Evolutionary conservation across 495 filamentous ascomycete genomes (phyloP), one percentile per base, ranked within the genome.

Genomic region (Aspergillus avenaceus): DNA sequence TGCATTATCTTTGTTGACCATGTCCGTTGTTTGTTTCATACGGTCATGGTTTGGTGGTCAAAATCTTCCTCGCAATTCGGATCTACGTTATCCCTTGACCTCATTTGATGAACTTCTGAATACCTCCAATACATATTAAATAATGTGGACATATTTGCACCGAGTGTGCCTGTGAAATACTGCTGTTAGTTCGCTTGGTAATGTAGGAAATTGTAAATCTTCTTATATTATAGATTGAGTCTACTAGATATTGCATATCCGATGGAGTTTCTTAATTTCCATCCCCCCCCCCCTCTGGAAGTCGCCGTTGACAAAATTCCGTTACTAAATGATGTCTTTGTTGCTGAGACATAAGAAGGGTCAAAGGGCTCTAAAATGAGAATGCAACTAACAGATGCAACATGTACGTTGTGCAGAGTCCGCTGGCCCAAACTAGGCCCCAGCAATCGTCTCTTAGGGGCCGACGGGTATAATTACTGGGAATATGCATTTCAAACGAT

Each of bases 1-100:
- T 61, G 61, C 59, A 62, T 53, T 58, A 60, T 56, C 23, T 38
- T 13, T 38, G 34, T 49, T 53, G 41, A 51, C 38, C 42, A 46
- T 57, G 41, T 22, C 49, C 26, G 41, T 47, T 45, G 38, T 41
- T 28, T 47, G 45, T 23, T 27, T 46, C 8, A 46, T 46, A 28
- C 1, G 38, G 45, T 42, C 21, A 47, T 45, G 49, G 31, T 50
- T 52, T 48, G 52, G 43, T 53, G 49, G 54, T 29, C 31, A 16
- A 18, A 52, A 16, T 52, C 23, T 36, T 52, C 37, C 34, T 37
- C 53, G 16, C 36, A 25, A 47, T 47, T 44, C 32, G 24, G n/a
- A 52, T 34, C 24, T 32, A 11, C 44, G 41, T 31, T 51, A 27
- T 28, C 45, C n/a, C 34, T 41, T 34, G 13, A 24, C 19, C 34